Percentiles rank a stretch among this genome's conserved stretches.
Conservation (phyloP, 106 monocot species). For the Phalaenopsis aphrodite region DNA sequence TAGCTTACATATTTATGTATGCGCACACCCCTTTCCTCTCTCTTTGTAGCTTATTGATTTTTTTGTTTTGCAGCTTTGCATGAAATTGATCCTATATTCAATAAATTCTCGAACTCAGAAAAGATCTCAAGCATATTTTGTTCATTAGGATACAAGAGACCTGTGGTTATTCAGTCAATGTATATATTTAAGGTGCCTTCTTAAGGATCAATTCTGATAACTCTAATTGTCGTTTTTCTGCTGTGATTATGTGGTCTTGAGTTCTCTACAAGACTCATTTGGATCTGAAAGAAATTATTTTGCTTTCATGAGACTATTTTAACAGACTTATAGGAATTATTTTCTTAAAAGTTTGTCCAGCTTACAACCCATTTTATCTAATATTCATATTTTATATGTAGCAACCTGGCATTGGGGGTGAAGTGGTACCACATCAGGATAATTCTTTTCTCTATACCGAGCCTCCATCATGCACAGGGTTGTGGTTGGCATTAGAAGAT, state of each 20-base stretch:
- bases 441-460: slow-evolving; percentile 86
- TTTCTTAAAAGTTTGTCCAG: neutral
- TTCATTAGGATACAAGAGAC: slow-evolving; percentile 75
- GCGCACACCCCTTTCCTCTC: neutral
- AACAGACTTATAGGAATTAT: neutral
- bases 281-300: neutral
- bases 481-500: slow-evolving; percentile 97
- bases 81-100: slow-evolving; percentile 91
- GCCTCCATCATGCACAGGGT: slow-evolving; percentile 80
- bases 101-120: slow-evolving; percentile 54
- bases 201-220: neutral
- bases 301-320: neutral
- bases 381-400: slow-evolving; percentile 18
- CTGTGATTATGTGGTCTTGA: neutral
- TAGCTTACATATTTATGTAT: neutral
- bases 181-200: slow-evolving; percentile 89
- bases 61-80: slow-evolving; percentile 55
- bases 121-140: slow-evolving; percentile 50
- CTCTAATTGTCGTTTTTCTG: neutral
- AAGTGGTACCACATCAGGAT: slow-evolving; percentile 98
- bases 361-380: neutral
- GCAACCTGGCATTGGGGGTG: slow-evolving; percentile 99
- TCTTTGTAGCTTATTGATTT: neutral
- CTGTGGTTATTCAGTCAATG: slow-evolving; percentile 93
- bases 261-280: neutral